Base-by-base conservation (phyloP, 345 rosid genomes). In the Cochlearia excelsa region DNA sequence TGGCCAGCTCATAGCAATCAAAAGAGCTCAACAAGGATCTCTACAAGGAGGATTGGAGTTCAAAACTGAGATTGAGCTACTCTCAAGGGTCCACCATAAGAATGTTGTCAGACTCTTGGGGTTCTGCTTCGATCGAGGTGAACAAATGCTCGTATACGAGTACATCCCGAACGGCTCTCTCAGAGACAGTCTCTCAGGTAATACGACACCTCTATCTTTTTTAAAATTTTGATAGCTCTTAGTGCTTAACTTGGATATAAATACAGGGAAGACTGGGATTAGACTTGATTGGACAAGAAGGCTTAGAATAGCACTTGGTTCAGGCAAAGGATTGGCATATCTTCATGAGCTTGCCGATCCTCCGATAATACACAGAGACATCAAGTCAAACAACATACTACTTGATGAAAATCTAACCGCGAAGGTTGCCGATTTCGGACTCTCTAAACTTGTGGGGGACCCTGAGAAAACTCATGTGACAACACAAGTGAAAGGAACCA, bases 401-500 rank as follows among this genome's bases (percentile, higher is more conserved):
- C 73, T 94, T 28, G 95, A 94, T 43, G 92, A 87, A 35, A 80
- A 74, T 29, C 69, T 94, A 37, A 90, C 59, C 6, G 96, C 97
- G 34, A 94, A 94, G 53, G 97, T 90, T 55, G 88, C 85, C 0
- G 99, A 94, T 79, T 94, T 94, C 35, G 99, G 99, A 26, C 90
- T 90, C 59, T 90, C 93, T 39, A 94, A 84, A 73, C 87, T 59
- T 5, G 69, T 86, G 71, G 73, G 78, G 54, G 81, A 84, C 49
- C 67, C 55, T 28, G 93, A 81, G 57, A 84, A 72, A 71, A 77
- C 72, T 35, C 97, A 90, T 58, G 73, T 94, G 45, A 81, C 90
- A 30, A 90, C 99, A 71, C 93, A 90, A 80, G 97, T 94, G 4
- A 94, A 94, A 68, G 97, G 99, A 64, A 94, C 97, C 46, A 81